Evolutionary conservation across 2,329 filamentous ascomycete genomes (phyloP), one percentile per base, ranked within the genome.

Genomic region (Colletotrichum plurivorum): DNA sequence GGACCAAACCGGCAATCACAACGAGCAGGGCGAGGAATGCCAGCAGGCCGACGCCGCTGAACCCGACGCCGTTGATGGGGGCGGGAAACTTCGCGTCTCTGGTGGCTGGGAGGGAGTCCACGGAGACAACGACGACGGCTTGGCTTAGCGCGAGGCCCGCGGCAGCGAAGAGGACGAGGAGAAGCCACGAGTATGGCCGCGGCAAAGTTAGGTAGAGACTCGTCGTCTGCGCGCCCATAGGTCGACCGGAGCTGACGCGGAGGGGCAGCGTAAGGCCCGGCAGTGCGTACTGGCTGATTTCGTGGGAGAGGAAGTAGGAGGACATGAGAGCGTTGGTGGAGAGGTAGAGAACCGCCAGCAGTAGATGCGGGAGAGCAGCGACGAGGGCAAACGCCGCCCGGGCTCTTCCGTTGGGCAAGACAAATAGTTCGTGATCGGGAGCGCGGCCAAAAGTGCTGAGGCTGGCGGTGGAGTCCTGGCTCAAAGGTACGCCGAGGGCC

Each of bases 141-240:
- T 69, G 70, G 72, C 81, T 83, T n/a, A 86, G 76, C 4, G 83
- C 76, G 73, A 88, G 84, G 18, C 80, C 79, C 71, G 84, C 79
- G 4, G 75, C 82, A 0, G 80, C 74, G 67, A 87, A 85, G 48
- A 84, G 74, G 8, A 77, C 74, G 60, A 85, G 76, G 2, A 88
- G 79, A 2, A 81, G 64, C 82, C 82, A 83, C 16, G 83, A 85
- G 12, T 81, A 76, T 2, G 81, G 79, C 2, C 82, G 80, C 1
- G 86, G 86, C 0, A 88, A 78, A 0, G 86, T 87, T 15, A 88
- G 79, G 73, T 82, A 85, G 0, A 87, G 78, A 8, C 83, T 84
- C 1, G 82, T 81, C 0, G 76, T 81, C 76, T 88, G 86, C 41
- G 74, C 73, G 58, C 85, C 85, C 45, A 77, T 75, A 0, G 84